Percentiles rank a stretch among this genome's conserved stretches.
phyloP scores from a whole-genome alignment of 208 protist species.

The Cochliopodium minus region DNA sequence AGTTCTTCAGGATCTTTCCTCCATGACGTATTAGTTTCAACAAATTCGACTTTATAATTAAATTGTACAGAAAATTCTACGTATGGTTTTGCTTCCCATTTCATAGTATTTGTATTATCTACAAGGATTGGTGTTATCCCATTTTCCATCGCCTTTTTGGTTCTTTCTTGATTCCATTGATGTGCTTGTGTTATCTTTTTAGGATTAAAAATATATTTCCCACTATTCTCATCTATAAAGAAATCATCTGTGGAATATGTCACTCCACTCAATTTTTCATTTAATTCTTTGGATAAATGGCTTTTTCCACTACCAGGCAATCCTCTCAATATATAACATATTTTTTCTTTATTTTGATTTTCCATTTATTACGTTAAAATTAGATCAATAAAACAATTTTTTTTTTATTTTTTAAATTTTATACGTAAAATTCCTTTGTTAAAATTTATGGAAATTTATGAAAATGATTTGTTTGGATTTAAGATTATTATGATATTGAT shows the following conservation, averaged over 20 bases:
- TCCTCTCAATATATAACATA: background rate
- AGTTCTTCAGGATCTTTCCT: background rate
- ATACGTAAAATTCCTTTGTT: too few relatives aligned
- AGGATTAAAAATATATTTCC: background rate
- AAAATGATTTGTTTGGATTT: too few relatives aligned
- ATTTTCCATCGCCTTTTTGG: background rate
- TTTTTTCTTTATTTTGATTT: too few relatives aligned
- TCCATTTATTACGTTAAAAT: too few relatives aligned
- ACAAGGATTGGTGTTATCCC: background rate
- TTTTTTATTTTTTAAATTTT: too few relatives aligned
- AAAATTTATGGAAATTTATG: too few relatives aligned
- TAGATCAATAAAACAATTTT: too few relatives aligned
- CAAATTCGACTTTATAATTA: background rate
- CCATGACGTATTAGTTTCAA: background rate
- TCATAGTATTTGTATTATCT: constrained; percentile 2
- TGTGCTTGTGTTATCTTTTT: background rate
- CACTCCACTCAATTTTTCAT: background rate
- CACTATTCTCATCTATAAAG: background rate
- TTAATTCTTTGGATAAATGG: background rate
- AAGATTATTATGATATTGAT: too few relatives aligned
- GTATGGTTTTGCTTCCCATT: constrained; percentile 7
- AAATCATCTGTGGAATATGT: background rate
- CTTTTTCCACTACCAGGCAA: background rate
- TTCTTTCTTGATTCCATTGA: background rate
- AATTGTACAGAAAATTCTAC: background rate